These are phyloP conservation scores for Penicillium malachiteum DNA, from an alignment of 495 filamentous ascomycete species.

Conservation along the genomic window DNA sequence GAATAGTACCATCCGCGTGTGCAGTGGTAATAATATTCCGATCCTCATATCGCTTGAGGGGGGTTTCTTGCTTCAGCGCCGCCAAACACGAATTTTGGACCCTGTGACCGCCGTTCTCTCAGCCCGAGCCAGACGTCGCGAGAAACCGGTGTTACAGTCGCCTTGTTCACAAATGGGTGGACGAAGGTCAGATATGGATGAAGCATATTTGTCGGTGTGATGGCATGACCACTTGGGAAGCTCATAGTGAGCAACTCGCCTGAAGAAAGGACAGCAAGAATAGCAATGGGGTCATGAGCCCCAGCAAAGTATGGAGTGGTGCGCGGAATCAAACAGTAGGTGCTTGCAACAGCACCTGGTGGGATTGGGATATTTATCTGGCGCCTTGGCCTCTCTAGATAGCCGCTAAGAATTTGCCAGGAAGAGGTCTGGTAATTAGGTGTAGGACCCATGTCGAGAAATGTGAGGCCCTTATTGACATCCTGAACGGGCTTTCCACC, in stretches of 20 bases:
- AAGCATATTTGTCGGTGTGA: slow-evolving; percentile 86
- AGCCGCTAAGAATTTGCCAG: slow-evolving; percentile 74
- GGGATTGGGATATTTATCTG: slow-evolving; percentile 73
- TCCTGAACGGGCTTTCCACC: slow-evolving; percentile 69
- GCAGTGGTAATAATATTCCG: slow-evolving; percentile 79
- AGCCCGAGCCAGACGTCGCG: slow-evolving; percentile 87
- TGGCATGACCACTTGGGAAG: slow-evolving; percentile 87
- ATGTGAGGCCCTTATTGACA: slow-evolving; percentile 71
- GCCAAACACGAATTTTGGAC: slow-evolving; percentile 71
- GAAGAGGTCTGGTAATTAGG: slow-evolving; percentile 88
- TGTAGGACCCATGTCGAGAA: slow-evolving; percentile 84
- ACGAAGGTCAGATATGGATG: slow-evolving; percentile 80
- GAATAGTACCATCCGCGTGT: slow-evolving; percentile 82
- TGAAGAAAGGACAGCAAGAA: slow-evolving; percentile 74
- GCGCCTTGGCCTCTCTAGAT: slow-evolving; percentile 71
- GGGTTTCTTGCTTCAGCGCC: slow-evolving; percentile 67
- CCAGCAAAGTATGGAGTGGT: slow-evolving; percentile 81
- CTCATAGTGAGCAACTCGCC: slow-evolving; percentile 86
- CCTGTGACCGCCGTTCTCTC: slow-evolving; percentile 69
- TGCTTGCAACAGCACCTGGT: slow-evolving; percentile 71
- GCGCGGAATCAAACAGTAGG: slow-evolving; percentile 81
- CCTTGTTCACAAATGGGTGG: slow-evolving; percentile 79
- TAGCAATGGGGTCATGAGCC: slow-evolving; percentile 82
- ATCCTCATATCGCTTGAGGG: slow-evolving; percentile 71
- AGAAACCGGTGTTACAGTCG: slow-evolving; percentile 65